Evolutionary conservation across 2,329 filamentous ascomycete species (phyloP), one percentile per base, ranked within the genome.

Genomic region (Pseudogymnoascus sp.): DNA sequence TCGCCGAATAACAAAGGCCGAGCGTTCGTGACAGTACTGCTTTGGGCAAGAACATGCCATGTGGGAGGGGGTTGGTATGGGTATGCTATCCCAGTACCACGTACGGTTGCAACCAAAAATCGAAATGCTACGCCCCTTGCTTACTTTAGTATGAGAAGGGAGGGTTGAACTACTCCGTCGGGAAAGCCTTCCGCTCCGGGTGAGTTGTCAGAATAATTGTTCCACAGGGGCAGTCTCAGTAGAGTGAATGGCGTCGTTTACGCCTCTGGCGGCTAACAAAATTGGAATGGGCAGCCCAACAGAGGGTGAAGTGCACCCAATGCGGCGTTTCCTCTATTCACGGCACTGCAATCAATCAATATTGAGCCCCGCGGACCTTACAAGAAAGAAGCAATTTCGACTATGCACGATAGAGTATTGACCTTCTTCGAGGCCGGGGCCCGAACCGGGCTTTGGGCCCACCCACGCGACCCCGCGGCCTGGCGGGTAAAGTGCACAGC

Each of bases 331-430:
- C 25, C 25, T 34, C 28, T 56, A 34, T 34, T 34, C 46, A 34
- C 25, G 28, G n/a, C 25, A 18, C 25, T 4, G 25, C n/a, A 56
- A n/a, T 34, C n/a, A 18, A 10, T 31, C 46, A 34, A 56, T 56
- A 56, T 56, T 56, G 46, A 56, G 21, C 14, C 28, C 46, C 46
- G 16, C 1, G 5, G 46, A 56, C 25, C 46, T 56, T 56, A 56
- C 46, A 56, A 28, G 46, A 56, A 56, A 56, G 46, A 56, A 34
- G 46, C 46, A 56, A 56, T 34, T 28, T 28, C 8, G 8, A 56
- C 46, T 18, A 56, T 56, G 28, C 46, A 56, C 46, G 46, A 56
- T 56, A 56, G 46, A 56, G 46, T 56, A 56, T 56, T 56, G 46
- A 56, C 46, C 46, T 18, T 56, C 28, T 34, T 56, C n/a, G 25